Percentiles rank a stretch among this genome's conserved stretches.
Conservation (phyloP, 129 eudicot species). For the Artemisia tridentata region DNA sequence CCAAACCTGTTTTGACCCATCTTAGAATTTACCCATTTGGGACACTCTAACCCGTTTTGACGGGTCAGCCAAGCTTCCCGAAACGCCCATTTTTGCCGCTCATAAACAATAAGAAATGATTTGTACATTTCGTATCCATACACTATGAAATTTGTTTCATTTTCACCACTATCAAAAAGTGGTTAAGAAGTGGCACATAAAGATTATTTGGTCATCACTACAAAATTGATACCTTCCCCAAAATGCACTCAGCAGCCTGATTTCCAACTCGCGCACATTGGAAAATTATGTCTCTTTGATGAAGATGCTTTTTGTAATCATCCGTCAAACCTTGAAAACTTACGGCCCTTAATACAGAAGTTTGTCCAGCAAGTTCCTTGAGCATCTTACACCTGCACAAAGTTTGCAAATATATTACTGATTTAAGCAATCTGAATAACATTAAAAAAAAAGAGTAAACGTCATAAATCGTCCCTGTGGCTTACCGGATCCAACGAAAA, state of each 20-base stretch:
- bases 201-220: too few relatives aligned
- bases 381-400: slow-evolving; percentile 25
- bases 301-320: slow-evolving; percentile 15
- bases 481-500: too few relatives aligned
- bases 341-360: slow-evolving; percentile 1
- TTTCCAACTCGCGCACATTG: slow-evolving; percentile 27
- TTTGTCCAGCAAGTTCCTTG: background rate
- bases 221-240: slow-evolving; percentile 26
- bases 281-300: slow-evolving; percentile 14
- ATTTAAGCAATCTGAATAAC: slow-evolving; percentile 16
- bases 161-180: background rate
- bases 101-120: too few relatives aligned
- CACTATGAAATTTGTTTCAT: too few relatives aligned
- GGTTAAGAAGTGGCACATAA: too few relatives aligned
- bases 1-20: too few relatives aligned
- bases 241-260: slow-evolving; percentile 13
- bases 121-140: too few relatives aligned
- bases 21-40: background rate
- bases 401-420: slow-evolving; percentile 12
- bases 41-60: too few relatives aligned
- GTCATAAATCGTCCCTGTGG: too few relatives aligned
- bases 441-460: too few relatives aligned
- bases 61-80: too few relatives aligned
- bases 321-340: slow-evolving; percentile 12
- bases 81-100: too few relatives aligned